Base-by-base conservation (phyloP, 768 basidiomycete genomes). In the Amanita subjunquillea region DNA sequence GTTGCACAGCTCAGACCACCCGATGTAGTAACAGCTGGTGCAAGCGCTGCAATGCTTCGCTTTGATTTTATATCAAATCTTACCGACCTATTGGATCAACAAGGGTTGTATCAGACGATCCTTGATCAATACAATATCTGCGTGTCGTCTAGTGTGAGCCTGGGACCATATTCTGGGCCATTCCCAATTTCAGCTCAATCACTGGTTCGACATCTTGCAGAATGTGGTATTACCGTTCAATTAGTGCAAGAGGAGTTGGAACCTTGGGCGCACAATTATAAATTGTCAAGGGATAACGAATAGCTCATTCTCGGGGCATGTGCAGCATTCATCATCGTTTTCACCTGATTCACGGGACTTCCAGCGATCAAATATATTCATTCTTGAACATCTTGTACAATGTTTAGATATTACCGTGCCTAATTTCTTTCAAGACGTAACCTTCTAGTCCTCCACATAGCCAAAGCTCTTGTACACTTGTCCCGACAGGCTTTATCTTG, bases 381-480 rank as follows among this genome's bases (percentile, higher is more conserved):
- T 32, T 48, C 17, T 36, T 32, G 47, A 13, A 20, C 32, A 22
- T 48, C n/a, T 12, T 42, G 20, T 40, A 22, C 39, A 9, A 22
- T 12, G 9, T 37, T 34, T 13, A 6, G 22, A 34, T 32, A 48
- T 48, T 8, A 37, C 8, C 10, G n/a, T 34, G 29, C n/a, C 25
- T 17, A 6, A 90, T 85, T 58, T 79, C 76, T 66, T 89, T 89
- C 60, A 91, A 67, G 47, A 97, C 89, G 64, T 83, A 96, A 1
- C 92, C 92, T 61, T 98, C 95, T 53, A 98, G 67, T 6, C 94
- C 93, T 6, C 91, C 93, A 58, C 91, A 94, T 12, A 94, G 75
- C 96, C 96, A 98, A 40, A 99, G 72, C 68, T 99, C 95, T 71
- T 99, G 96, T 45, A 99, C 95, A 64, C 93, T 96, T 42, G 82